A percentile compares a stretch with the other conserved stretches of the same genome.
Evolutionary conservation across 352 stramenopile genomes (phyloP).

Genomic region (Phytophthora uliginosa): DNA sequence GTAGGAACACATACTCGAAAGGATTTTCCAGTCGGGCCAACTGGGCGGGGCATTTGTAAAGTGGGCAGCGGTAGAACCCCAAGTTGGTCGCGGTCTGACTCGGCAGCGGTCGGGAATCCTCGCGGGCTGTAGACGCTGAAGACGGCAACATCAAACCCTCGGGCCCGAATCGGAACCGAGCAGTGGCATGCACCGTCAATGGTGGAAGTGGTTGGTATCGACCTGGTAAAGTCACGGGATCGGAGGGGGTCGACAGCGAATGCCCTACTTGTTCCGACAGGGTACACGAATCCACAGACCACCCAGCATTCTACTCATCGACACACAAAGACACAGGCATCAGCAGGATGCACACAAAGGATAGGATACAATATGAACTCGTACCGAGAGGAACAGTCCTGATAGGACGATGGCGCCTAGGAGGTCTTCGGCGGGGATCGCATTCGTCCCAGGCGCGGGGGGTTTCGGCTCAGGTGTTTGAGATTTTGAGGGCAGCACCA

Average conservation of each 20-base stretch:
- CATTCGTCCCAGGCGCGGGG: not conserved
- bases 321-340: not conserved
- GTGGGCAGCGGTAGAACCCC: slow-evolving; percentile 53
- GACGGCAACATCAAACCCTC: slow-evolving; percentile 23
- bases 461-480: not conserved
- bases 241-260: not conserved
- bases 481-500: slow-evolving; percentile 23
- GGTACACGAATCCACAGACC: slow-evolving; percentile 34
- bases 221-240: not conserved
- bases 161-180: slow-evolving; percentile 23
- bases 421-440: slow-evolving; percentile 9
- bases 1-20: slow-evolving; percentile 49
- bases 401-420: slow-evolving; percentile 47
- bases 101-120: slow-evolving; percentile 14
- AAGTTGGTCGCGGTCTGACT: slow-evolving; percentile 4
- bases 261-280: slow-evolving; percentile 11
- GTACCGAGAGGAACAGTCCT: slow-evolving; percentile 58
- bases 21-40: slow-evolving; percentile 39
- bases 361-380: not conserved
- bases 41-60: slow-evolving; percentile 45
- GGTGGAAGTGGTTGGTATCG: slow-evolving; percentile 36
- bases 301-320: slow-evolving; percentile 47
- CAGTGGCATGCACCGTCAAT: slow-evolving; percentile 39
- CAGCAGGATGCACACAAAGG: not conserved
- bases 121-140: not conserved